phyloP scores from a whole-genome alignment of 164 flowering plant genomes.

The Dillenia turbinata region DNA sequence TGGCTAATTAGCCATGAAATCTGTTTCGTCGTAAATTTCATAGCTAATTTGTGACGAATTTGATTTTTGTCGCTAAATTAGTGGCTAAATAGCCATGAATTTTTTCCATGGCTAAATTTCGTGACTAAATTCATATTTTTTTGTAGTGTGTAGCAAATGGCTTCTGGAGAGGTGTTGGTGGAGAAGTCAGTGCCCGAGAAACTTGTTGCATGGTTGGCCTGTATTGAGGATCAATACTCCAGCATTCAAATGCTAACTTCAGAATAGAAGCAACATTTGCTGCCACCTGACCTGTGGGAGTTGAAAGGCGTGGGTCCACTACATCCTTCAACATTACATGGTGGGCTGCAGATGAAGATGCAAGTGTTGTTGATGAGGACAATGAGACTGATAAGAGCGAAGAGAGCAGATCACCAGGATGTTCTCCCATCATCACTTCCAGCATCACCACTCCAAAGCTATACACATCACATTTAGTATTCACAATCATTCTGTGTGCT shows the following conservation, averaged over 20 bases:
- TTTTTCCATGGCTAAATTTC: too few relatives aligned
- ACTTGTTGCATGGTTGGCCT: constrained; percentile 12
- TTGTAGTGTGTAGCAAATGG: neutral
- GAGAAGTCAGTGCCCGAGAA: neutral
- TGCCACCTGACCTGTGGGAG: neutral
- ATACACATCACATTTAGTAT: constrained; percentile 18
- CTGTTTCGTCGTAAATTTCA: too few relatives aligned
- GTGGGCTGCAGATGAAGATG: neutral
- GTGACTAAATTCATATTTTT: too few relatives aligned
- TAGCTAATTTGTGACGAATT: too few relatives aligned
- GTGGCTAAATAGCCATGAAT: too few relatives aligned
- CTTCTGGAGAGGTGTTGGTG: neutral
- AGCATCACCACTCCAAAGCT: constrained; percentile 18
- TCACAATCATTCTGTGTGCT: constrained; percentile 16
- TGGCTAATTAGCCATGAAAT: too few relatives aligned
- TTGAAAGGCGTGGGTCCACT: constrained; percentile 1
- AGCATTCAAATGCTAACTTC: constrained; percentile 9
- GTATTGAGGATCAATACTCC: neutral
- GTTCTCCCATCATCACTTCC: constrained; percentile 12
- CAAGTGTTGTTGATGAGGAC: neutral
- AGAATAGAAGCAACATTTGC: neutral
- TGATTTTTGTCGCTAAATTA: too few relatives aligned
- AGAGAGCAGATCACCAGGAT: constrained; percentile 11
- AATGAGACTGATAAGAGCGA: neutral
- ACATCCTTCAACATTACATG: neutral